Evolutionary conservation across 805 yeast species (phyloP), one percentile per base, ranked within the genome.

Genomic region (Wickerhamiella domercqiae): DNA sequence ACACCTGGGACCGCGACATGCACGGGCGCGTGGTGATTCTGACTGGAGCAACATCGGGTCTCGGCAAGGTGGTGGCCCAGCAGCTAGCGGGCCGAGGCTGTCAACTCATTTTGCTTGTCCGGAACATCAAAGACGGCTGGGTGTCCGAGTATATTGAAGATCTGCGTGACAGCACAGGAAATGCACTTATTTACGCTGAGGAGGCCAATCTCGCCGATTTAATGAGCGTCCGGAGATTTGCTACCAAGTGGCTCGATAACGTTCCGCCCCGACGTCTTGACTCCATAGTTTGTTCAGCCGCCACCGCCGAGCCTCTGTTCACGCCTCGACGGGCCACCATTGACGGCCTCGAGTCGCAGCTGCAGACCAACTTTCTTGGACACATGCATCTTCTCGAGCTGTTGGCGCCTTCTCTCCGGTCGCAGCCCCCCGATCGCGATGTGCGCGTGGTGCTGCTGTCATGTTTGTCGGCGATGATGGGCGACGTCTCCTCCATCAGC

Each of bases 391-490:
- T 90, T 19, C 63, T 90, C 39, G 78, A 81, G 2, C 60, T 90
- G 21, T 54, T 90, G 37, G 70, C 75, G n/a, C 97, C 97, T 0
- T 70, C 90, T 7, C 63, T 90, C 38, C 73, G 79, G 45, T 76
- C 75, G 2, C 99, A 90, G 60, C 93, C 96, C 2, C 82, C 94
- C 0, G 97, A 86, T 57, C 68, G 99, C 46, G 97, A 86, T 51
- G 94, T 90, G 2, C 64, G 96, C 32, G 71, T 90, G 4, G 54
- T 90, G 2, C 47, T 83, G n/a, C 70, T 86, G 0, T 68, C 83
- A 1, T 90, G 98, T 57, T 60, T 79, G 43, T 62, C 83, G 7
- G 90, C 82, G 45, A 71, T 82, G 1, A 52, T 80, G 57, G 96
- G 81, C 2, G 75, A 78, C 40, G 30, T 70, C 3, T 57, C 62